phyloP scores from a whole-genome alignment of 2,329 filamentous ascomycete genomes.

The Corinectria fuckeliana region DNA sequence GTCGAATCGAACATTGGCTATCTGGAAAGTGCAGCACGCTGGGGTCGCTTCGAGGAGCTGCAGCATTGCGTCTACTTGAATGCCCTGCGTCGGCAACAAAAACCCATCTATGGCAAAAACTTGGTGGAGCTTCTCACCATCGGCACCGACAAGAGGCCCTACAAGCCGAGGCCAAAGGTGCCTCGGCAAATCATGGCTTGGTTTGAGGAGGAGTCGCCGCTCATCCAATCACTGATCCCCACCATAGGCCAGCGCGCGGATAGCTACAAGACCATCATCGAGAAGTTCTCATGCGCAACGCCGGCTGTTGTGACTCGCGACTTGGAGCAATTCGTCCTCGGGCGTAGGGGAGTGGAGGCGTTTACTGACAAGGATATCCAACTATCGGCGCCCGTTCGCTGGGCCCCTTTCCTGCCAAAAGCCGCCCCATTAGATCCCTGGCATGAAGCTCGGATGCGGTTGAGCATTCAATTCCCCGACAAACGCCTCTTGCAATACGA shows the following conservation, averaged over 20 bases:
- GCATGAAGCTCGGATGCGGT: conserved; percentile 89
- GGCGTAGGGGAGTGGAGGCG: conserved; percentile 61
- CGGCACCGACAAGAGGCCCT: conserved; percentile 63
- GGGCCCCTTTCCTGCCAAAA: conserved; percentile 63
- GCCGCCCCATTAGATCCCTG: conserved; percentile 76
- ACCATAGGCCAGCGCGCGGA: conserved; percentile 76
- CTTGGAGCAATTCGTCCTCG: conserved; percentile 71
- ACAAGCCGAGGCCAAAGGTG: conserved; percentile 65
- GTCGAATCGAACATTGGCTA: conserved; percentile 74
- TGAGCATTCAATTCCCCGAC: conserved; percentile 96
- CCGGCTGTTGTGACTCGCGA: conserved; percentile 86
- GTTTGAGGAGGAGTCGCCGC: conserved; percentile 73
- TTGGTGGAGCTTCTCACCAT: conserved; percentile 79
- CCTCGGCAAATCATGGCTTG: conserved; percentile 72
- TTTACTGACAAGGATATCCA: conserved; percentile 64
- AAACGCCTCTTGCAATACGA: conserved; percentile 96
- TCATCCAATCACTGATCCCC: conserved; percentile 72
- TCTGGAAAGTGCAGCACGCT: conserved; percentile 73
- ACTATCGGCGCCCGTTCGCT: conserved; percentile 62
- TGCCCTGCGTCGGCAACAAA: conserved; percentile 77
- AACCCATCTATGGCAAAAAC: conserved; percentile 80
- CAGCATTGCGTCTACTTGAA: conserved; percentile 84
- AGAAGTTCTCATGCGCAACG: conserved; percentile 91
- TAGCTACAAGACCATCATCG: conserved; percentile 75
- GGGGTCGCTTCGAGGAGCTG: conserved; percentile 76